Conservation (phyloP, 2,329 filamentous ascomycete genomes). For the Exophiala lecanii-corni region DNA sequence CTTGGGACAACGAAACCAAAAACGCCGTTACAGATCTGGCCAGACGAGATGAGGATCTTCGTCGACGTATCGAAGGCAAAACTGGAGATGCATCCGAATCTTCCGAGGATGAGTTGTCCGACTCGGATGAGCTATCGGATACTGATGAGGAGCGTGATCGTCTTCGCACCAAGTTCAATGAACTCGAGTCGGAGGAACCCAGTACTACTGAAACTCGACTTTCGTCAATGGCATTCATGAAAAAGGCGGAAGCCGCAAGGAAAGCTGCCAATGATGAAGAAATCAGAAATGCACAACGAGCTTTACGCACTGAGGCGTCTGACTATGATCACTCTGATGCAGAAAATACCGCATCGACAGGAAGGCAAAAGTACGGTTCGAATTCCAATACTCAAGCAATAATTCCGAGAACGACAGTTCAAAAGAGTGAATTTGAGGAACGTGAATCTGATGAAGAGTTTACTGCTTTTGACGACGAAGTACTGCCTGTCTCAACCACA, state of each 20-base stretch:
- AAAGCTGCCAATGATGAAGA: constrained; percentile 78
- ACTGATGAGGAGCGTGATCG: constrained; percentile 48
- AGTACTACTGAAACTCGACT: constrained; percentile 59
- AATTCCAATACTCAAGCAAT: constrained; percentile 29
- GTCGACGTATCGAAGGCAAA: constrained; percentile 72
- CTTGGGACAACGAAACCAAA: constrained; percentile 85
- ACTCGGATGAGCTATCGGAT: constrained; percentile 61
- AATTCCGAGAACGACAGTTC: constrained; percentile 27
- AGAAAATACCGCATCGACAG: constrained; percentile 58
- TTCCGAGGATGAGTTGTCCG: constrained; percentile 55
- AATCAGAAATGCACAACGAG: constrained; percentile 63
- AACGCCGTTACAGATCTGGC: constrained; percentile 76
- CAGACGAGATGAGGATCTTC: constrained; percentile 73
- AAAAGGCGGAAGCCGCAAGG: constrained; percentile 72
- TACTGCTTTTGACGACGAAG: constrained; percentile 26
- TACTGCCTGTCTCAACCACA: constrained; percentile 2
- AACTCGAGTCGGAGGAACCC: constrained; percentile 34
- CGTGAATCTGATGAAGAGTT: constrained; percentile 48
- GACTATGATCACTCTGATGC: constrained; percentile 50
- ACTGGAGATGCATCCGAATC: constrained; percentile 59
- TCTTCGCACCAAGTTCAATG: constrained; percentile 38
- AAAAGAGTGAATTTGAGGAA: constrained; percentile 59
- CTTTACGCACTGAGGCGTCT: constrained; percentile 62
- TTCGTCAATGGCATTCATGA: constrained; percentile 90
- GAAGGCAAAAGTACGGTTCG: constrained; percentile 50